Evolutionary conservation across 495 filamentous ascomycete genomes (phyloP).

Genomic region (Tricharina praecox): DNA sequence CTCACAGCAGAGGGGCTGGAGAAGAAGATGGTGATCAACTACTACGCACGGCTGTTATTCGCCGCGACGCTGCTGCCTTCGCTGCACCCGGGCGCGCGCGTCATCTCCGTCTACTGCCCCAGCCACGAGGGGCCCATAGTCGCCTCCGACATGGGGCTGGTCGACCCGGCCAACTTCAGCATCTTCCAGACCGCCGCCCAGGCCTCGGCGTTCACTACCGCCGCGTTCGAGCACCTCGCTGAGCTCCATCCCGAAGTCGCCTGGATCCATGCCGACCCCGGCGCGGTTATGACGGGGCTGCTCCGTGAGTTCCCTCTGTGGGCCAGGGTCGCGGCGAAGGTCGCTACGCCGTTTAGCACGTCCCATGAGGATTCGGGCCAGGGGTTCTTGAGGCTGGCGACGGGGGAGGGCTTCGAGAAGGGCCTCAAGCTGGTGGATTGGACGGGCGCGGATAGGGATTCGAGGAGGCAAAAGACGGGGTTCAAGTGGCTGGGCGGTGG

Average conservation of each 20-base stretch:
- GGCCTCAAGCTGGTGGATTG: constrained; percentile 16
- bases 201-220: constrained; percentile 17
- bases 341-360: constrained; percentile 7
- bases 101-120: constrained; percentile 39
- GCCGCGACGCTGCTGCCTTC: constrained; percentile 46
- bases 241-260: constrained; percentile 10
- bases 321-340: not conserved
- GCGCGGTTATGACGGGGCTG: constrained; percentile 13
- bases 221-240: constrained; percentile 19
- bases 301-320: constrained; percentile 11
- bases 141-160: constrained; percentile 29
- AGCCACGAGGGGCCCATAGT: constrained; percentile 39
- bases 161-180: constrained; percentile 5
- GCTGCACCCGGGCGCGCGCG: constrained; percentile 31
- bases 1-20: constrained; percentile 44
- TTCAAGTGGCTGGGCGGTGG: not conserved
- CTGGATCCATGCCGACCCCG: constrained; percentile 17
- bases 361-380: constrained; percentile 15
- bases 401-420: constrained; percentile 12
- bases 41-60: constrained; percentile 50
- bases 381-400: constrained; percentile 18
- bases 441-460: constrained; percentile 17
- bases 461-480: not conserved
- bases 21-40: constrained; percentile 35
- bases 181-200: constrained; percentile 6